phyloP scores from a whole-genome alignment of 495 filamentous ascomycete genomes.

The Aspergillus funiculosus region DNA sequence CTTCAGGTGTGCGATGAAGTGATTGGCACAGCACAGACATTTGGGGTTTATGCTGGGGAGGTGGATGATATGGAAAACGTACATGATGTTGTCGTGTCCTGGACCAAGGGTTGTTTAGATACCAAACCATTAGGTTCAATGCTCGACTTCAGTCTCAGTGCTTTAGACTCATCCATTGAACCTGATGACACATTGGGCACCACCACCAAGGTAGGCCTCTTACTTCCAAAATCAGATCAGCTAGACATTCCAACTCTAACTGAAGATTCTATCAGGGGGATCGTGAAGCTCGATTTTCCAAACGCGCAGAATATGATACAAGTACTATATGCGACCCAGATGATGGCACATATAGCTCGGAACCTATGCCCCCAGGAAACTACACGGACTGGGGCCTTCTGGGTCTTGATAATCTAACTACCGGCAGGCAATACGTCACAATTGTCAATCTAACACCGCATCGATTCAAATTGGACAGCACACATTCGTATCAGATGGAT shows the following conservation, averaged over 20 bases:
- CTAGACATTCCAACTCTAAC: too few species aligned
- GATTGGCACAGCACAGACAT: background rate
- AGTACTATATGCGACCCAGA: background rate
- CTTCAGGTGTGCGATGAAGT: background rate
- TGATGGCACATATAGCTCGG: conserved; percentile 8
- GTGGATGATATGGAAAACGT: background rate
- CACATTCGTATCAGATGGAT: conserved; percentile 13
- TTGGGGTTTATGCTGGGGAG: background rate
- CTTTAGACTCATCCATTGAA: too few species aligned
- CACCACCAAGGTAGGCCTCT: too few species aligned
- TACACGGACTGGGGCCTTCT: conserved; percentile 10
- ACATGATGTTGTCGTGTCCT: background rate
- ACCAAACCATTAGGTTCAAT: too few species aligned
- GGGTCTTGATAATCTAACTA: background rate
- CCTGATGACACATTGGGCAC: too few species aligned
- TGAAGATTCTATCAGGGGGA: background rate
- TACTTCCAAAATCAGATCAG: too few species aligned
- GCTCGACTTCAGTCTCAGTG: too few species aligned
- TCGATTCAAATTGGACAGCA: conserved; percentile 9
- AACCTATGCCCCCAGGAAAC: conserved; percentile 6
- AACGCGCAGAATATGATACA: background rate
- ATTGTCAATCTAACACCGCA: conserved; percentile 12
- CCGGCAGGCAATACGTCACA: conserved; percentile 8
- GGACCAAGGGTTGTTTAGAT: too few species aligned
- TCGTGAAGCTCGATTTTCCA: background rate